Conservation (phyloP, 139 green algal species). For the Auxenochlorella pyrenoidosa region DNA sequence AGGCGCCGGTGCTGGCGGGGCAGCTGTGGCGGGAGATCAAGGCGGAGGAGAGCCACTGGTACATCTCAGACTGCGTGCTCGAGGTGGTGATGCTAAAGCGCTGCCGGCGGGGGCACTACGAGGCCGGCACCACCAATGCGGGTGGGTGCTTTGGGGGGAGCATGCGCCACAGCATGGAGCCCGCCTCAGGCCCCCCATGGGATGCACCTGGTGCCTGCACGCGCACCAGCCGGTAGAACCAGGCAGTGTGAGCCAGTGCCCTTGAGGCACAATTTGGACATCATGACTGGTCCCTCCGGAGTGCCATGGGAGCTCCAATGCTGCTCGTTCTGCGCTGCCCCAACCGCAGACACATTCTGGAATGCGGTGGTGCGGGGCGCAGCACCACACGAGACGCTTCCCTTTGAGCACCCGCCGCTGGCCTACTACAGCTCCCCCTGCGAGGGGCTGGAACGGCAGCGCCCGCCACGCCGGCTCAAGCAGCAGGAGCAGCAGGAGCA, state of each 20-base stretch:
- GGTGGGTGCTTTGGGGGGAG: conserved; percentile 2
- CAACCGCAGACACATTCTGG: conserved; percentile 77
- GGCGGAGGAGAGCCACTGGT: conserved; percentile 85
- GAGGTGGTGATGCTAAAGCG: conserved; percentile 84
- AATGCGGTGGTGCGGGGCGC: conserved; percentile 45
- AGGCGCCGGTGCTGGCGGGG: conserved; percentile 60
- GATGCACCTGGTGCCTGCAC: not conserved
- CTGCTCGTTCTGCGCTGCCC: too few species aligned
- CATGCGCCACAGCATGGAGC: too few species aligned
- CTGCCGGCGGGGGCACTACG: conserved; percentile 81
- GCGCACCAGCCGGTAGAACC: too few species aligned
- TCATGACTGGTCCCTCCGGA: not conserved
- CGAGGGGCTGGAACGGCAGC: conserved; percentile 19
- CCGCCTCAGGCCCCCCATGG: not conserved
- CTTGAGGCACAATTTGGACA: not conserved
- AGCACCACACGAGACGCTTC: conserved; percentile 35
- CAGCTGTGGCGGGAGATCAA: conserved; percentile 71
- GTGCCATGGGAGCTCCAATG: too few species aligned
- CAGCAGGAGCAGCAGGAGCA: conserved; percentile 8
- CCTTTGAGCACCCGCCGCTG: conserved; percentile 43
- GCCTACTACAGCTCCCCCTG: conserved; percentile 38
- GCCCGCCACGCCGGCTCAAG: not conserved
- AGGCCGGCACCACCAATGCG: conserved; percentile 69
- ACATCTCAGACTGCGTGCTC: conserved; percentile 73
- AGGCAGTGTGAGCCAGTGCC: not conserved